phyloP scores from a whole-genome alignment of 2,329 filamentous ascomycete species.

The Meredithiella fracta region DNA sequence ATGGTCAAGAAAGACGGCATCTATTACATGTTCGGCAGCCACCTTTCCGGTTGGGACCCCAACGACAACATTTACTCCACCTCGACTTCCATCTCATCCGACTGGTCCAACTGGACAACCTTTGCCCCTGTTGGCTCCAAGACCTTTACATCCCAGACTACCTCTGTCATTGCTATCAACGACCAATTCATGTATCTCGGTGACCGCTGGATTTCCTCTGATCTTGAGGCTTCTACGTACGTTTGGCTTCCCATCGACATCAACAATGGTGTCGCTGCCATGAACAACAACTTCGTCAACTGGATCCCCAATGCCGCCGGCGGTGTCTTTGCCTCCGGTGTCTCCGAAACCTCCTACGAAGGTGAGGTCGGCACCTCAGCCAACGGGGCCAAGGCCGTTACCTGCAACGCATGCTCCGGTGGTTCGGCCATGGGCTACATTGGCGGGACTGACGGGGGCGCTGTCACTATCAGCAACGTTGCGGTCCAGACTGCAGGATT shows the following conservation, averaged over 20 bases:
- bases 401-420: slow-evolving; percentile 36
- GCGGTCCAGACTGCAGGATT: slow-evolving; percentile 26
- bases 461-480: slow-evolving; percentile 31
- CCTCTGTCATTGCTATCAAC: slow-evolving; percentile 34
- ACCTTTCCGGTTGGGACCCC: slow-evolving; percentile 39
- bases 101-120: slow-evolving; percentile 43
- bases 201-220: slow-evolving; percentile 46
- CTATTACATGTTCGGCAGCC: slow-evolving; percentile 50
- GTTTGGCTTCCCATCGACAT: slow-evolving; percentile 46
- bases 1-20: slow-evolving; percentile 41
- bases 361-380: slow-evolving; percentile 32
- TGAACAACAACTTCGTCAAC: slow-evolving; percentile 34
- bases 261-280: slow-evolving; percentile 30
- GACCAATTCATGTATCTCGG: slow-evolving; percentile 43
- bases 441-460: slow-evolving; percentile 32
- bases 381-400: slow-evolving; percentile 28
- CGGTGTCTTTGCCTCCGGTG: slow-evolving; percentile 17
- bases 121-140: slow-evolving; percentile 39
- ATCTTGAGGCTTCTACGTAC: slow-evolving; percentile 45
- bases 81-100: slow-evolving; percentile 37
- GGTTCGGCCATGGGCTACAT: slow-evolving; percentile 35
- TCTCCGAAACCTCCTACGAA: slow-evolving; percentile 31
- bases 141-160: slow-evolving; percentile 45
- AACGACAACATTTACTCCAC: slow-evolving; percentile 51
- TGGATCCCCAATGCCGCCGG: slow-evolving; percentile 34